Evolutionary conservation across 2,329 filamentous ascomycete genomes (phyloP).

Genomic region (Rhynchosporium secalis): DNA sequence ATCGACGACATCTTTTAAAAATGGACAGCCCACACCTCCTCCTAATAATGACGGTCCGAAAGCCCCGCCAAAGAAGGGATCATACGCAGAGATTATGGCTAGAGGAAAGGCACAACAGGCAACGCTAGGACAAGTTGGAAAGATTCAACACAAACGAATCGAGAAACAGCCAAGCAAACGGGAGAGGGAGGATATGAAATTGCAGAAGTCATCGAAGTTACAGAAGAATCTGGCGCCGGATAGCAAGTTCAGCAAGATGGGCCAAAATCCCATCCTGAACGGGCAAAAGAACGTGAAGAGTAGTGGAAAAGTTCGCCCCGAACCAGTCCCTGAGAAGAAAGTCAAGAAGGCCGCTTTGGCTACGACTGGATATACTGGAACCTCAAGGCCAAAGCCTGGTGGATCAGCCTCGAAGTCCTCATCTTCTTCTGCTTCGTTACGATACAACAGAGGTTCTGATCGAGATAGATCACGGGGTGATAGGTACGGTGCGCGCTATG

Average conservation of each 20-base stretch:
- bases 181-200: slow-evolving; percentile 40
- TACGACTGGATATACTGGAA: slow-evolving; percentile 67
- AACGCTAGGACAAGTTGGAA: slow-evolving; percentile 61
- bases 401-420: slow-evolving; percentile 36
- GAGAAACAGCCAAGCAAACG: slow-evolving; percentile 63
- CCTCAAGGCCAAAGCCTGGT: slow-evolving; percentile 58
- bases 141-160: slow-evolving; percentile 73
- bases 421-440: slow-evolving; percentile 27
- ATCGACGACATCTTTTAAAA: slow-evolving; percentile 25
- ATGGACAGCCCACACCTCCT: slow-evolving; percentile 35
- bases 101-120: slow-evolving; percentile 67
- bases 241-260: slow-evolving; percentile 33
- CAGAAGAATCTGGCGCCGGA: slow-evolving; percentile 33
- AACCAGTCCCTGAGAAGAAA: slow-evolving; percentile 52
- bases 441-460: slow-evolving; percentile 26
- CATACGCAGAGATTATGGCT: slow-evolving; percentile 73
- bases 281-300: slow-evolving; percentile 23
- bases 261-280: slow-evolving; percentile 24
- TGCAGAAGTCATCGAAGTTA: slow-evolving; percentile 31
- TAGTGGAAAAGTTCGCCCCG: slow-evolving; percentile 34
- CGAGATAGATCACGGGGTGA: slow-evolving; percentile 22
- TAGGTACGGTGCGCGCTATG: slow-evolving; percentile 41
- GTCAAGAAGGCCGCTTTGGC: slow-evolving; percentile 60
- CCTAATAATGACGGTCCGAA: slow-evolving; percentile 23
- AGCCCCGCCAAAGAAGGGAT: slow-evolving; percentile 65